These are phyloP conservation scores for Penicillium sp. DNA, from an alignment of 2,329 filamentous ascomycete species.

Conservation along the genomic window DNA sequence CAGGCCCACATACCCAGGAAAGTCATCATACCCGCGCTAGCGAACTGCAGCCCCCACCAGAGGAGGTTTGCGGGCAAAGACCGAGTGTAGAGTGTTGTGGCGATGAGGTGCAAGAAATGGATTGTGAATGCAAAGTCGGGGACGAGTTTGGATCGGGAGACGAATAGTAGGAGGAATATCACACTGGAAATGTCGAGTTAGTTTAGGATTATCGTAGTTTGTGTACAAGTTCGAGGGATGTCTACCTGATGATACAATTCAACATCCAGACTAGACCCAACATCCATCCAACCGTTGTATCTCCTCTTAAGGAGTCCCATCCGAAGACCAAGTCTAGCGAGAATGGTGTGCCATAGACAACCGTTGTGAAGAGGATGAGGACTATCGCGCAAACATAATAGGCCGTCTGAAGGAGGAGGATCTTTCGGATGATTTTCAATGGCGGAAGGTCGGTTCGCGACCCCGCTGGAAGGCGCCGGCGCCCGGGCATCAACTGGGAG, in stretches of 20 bases:
- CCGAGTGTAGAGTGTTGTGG: conserved; percentile 76
- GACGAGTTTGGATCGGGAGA: conserved; percentile 88
- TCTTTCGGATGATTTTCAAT: conserved; percentile 66
- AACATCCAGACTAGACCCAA: conserved; percentile 67
- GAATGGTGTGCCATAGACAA: conserved; percentile 64
- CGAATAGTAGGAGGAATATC: conserved; percentile 77
- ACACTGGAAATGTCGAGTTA: conserved; percentile 57
- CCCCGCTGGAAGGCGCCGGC: conserved; percentile 64
- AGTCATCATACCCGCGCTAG: conserved; percentile 64
- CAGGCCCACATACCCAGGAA: conserved; percentile 85
- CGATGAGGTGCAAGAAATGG: conserved; percentile 76
- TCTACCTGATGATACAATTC: conserved; percentile 64
- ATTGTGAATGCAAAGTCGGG: conserved; percentile 92
- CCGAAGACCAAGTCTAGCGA: conserved; percentile 60
- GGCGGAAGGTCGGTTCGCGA: conserved; percentile 67
- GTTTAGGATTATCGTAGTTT: not conserved
- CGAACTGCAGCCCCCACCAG: conserved; percentile 77
- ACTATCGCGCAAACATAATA: conserved; percentile 64
- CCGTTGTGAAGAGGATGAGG: conserved; percentile 66
- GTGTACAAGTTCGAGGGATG: not conserved
- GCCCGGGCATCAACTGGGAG: conserved; percentile 40
- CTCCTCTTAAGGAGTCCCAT: conserved; percentile 64
- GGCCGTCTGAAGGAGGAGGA: conserved; percentile 62
- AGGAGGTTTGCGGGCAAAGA: conserved; percentile 73
- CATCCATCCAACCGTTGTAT: conserved; percentile 71